Evolutionary conservation across 306 rosid species (phyloP), one percentile per base, ranked within the genome.

Genomic region (Trifolium repens): DNA sequence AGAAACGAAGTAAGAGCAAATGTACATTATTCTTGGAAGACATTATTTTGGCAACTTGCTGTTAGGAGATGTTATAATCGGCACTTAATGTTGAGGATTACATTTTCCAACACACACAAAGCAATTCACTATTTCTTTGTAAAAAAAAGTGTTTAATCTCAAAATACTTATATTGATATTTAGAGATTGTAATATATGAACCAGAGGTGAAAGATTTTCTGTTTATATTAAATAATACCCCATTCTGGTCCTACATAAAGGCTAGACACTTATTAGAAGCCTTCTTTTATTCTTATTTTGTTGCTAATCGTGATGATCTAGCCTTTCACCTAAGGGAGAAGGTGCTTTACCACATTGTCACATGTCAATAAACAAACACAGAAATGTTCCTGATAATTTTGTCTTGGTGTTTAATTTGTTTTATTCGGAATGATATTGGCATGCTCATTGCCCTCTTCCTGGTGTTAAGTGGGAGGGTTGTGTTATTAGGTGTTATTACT

Each of bases 401-500:
- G 79, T 40, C 24, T n/a, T 57, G 15, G 34, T 55, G 61, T 66
- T 72, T 55, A 57, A n/a, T 53, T 42, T 64, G 22, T 71, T 16
- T 15, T 40, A 32, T 72, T 46, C 66, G 69, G 73, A 53, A 52
- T 59, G 49, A 9, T 37, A 12, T 69, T 67, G 7, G 24, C 54
- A 58, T 43, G 47, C 44, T 67, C 47, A 35, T 59, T 80, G 9
- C 59, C 60, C 52, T 19, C 54, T 70, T 69, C 35, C 35, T 32
- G 72, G 53, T 44, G 9, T 43, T 39, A n/a, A 42, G 49, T 70
- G 42, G 55, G 19, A 17, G 14, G 17, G 58, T 47, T 8, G 14
- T 50, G 80, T 44, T 61, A 39, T 47, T 74, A 77, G 6, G 14
- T 50, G 80, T 44, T 61, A 39, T 47, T 74, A 77, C 83, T 72